Conservation (phyloP, 2,329 filamentous ascomycete genomes). For the Neoarthrinium moseri region DNA sequence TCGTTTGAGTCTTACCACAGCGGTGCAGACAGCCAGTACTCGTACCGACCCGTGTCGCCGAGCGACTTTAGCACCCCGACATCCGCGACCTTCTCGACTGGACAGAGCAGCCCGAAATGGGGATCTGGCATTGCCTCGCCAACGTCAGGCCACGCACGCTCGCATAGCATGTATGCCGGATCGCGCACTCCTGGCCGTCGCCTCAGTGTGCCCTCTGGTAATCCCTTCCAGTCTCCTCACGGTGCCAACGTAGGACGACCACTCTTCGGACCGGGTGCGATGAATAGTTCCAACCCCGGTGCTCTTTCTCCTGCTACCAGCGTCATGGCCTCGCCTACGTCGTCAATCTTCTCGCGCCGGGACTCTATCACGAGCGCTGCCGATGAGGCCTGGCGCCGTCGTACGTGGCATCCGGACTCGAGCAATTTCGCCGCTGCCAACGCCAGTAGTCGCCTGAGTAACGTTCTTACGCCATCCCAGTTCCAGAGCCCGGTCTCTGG, state of each 20-base stretch:
- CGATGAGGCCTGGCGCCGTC: conserved; percentile 77
- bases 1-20: conserved; percentile 69
- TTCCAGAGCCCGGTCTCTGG: conserved; percentile 51
- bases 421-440: conserved; percentile 58
- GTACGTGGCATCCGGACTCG: conserved; percentile 89
- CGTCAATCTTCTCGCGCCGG: conserved; percentile 61
- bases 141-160: conserved; percentile 64
- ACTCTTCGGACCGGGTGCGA: conserved; percentile 50
- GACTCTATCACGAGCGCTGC: conserved; percentile 62
- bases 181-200: conserved; percentile 69
- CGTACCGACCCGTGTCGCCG: conserved; percentile 67
- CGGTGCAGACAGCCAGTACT: conserved; percentile 62
- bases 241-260: conserved; percentile 55
- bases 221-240: conserved; percentile 70
- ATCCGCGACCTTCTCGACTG: conserved; percentile 77
- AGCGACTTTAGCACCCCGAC: conserved; percentile 80
- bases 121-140: conserved; percentile 70
- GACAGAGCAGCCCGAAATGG: conserved; percentile 75
- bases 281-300: conserved; percentile 54
- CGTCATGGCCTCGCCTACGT: conserved; percentile 64
- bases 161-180: conserved; percentile 69
- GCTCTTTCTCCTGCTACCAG: conserved; percentile 59
- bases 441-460: conserved; percentile 70
- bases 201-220: conserved; percentile 77
- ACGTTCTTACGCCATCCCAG: conserved; percentile 69